A percentile compares a stretch with the other conserved stretches of the same genome.
Evolutionary conservation across 192 early-diverging fungal species (phyloP).

Genomic region (Backusella morwellensis): DNA sequence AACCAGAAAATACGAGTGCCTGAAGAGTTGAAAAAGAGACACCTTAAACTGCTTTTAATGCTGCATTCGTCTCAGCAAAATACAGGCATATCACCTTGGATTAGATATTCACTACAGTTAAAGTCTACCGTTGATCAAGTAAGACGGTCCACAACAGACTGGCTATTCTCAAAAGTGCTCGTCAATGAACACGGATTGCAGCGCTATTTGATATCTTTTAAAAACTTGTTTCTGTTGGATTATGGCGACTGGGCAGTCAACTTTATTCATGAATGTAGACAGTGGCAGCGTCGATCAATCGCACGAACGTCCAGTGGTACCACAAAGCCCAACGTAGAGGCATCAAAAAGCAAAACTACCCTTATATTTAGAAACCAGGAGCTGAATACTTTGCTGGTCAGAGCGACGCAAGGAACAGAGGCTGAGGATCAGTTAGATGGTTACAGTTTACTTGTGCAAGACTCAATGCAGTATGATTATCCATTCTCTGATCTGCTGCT

Average conservation of each 20-base stretch:
- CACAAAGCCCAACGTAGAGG: not conserved
- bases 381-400: constrained; percentile 37
- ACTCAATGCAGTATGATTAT: not conserved
- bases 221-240: constrained; percentile 59
- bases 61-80: constrained; percentile 6
- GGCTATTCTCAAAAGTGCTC: constrained; percentile 66
- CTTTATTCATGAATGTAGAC: constrained; percentile 54
- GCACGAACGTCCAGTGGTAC: not conserved
- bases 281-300: constrained; percentile 16
- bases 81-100: constrained; percentile 2
- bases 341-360: constrained; percentile 8
- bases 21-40: constrained; percentile 16
- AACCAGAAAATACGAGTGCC: constrained; percentile 17
- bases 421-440: constrained; percentile 33
- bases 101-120: constrained; percentile 32
- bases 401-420: constrained; percentile 34
- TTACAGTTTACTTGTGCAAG: constrained; percentile 13
- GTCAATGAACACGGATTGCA: constrained; percentile 57
- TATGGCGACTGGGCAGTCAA: constrained; percentile 58
- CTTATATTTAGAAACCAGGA: constrained; percentile 37
- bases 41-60: constrained; percentile 19
- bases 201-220: constrained; percentile 55
- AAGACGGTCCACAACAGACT: constrained; percentile 51
- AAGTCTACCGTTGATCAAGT: constrained; percentile 47
- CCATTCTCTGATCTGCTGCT: constrained; percentile 52